Base-by-base conservation (phyloP, 2,329 filamentous ascomycete species). In the Xylogone sp. region DNA sequence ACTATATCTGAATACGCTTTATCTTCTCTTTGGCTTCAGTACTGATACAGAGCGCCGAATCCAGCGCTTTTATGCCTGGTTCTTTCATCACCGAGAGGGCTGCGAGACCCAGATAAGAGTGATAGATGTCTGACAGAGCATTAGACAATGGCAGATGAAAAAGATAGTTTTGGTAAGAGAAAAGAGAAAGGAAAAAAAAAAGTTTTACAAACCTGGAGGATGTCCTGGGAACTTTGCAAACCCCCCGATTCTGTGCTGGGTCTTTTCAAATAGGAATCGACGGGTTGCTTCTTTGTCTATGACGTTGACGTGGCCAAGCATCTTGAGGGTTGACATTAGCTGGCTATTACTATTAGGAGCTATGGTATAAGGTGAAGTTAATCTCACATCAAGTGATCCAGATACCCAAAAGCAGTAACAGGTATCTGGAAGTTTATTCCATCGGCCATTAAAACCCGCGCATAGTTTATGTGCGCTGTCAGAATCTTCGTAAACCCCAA, bases 351-450 rank as follows among this genome's bases (percentile, higher is more conserved):
- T 56, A 21, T 54, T 49, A 63, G 53, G 10, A 64, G 60, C 47
- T 63, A 54, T 24, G 34, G 34, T 16, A 16, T 39, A 7, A 16
- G 34, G n/a, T 13, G 34, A 18, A 39, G 34, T 31, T 13, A 16
- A 13, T 46, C 67, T 61, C 68, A 77, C 75, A 53, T 68, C 66
- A 47, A 80, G 67, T 47, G 90, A 83, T 2, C 83, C 90, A 3
- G 79, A 78, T 0, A 89, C 90, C 94, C 94, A 99, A 76, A 93
- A 99, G 20, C 84, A 87, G 69, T 99, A 99, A 71, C 94, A 99
- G 0, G 94, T 97, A 70, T 99, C 94, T 9, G 89, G 88, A 45
- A 86, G 79, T 69, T 99, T 99, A 73, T 96, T 97, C 66, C 83
- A 84, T 46, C 94, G 84, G 21, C 94, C 94, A 63, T 95, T 96